These are phyloP conservation scores for Lactarius indigo DNA, from an alignment of 768 basidiomycete species.

Conservation along the genomic window DNA sequence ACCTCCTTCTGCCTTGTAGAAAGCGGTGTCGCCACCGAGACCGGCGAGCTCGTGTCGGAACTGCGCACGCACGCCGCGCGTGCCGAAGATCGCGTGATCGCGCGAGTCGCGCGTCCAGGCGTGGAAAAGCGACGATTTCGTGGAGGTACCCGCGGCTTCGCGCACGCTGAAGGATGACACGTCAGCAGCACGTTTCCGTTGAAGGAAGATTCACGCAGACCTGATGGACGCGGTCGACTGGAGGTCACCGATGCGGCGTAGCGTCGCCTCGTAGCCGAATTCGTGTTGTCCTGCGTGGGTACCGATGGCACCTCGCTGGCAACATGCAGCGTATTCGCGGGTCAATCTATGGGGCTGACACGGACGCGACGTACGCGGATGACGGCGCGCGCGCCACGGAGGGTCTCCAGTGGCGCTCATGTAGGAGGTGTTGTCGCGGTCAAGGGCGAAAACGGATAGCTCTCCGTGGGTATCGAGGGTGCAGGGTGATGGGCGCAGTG, in stretches of 20 bases:
- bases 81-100: slow-evolving; percentile 62
- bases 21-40: slow-evolving; percentile 73
- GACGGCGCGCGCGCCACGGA: slow-evolving; percentile 61
- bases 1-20: slow-evolving; percentile 70
- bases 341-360: slow-evolving; percentile 19
- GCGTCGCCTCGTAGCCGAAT: slow-evolving; percentile 76
- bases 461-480: slow-evolving; percentile 68
- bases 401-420: slow-evolving; percentile 66
- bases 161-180: slow-evolving; percentile 56
- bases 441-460: slow-evolving; percentile 64
- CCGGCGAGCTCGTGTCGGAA: slow-evolving; percentile 71
- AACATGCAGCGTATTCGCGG: not conserved
- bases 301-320: slow-evolving; percentile 13
- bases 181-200: not conserved
- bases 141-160: slow-evolving; percentile 70
- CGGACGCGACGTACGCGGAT: slow-evolving; percentile 62
- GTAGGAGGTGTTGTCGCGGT: slow-evolving; percentile 76
- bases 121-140: slow-evolving; percentile 84
- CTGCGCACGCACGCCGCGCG: slow-evolving; percentile 60
- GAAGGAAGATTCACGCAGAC: slow-evolving; percentile 38
- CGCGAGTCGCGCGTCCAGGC: slow-evolving; percentile 73
- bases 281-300: slow-evolving; percentile 56
- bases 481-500: slow-evolving; percentile 55
- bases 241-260: slow-evolving; percentile 71
- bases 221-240: slow-evolving; percentile 76